A percentile compares a stretch with the other conserved stretches of the same genome.
Conservation (phyloP, 1,284 basidiomycete species). For the Jaminaea rosea region DNA sequence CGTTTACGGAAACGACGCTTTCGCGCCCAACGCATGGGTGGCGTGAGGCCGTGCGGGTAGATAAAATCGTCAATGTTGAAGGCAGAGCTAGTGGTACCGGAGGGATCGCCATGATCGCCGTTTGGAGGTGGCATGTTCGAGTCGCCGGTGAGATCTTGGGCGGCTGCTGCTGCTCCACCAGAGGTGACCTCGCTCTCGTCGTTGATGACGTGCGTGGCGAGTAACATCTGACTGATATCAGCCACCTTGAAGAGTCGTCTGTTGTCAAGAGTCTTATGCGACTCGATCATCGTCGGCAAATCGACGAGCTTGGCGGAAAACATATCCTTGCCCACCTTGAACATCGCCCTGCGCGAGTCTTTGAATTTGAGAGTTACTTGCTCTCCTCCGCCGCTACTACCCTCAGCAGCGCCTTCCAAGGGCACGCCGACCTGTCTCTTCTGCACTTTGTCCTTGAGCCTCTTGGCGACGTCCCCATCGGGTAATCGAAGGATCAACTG, state of each 20-base stretch:
- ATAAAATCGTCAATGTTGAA: conserved; percentile 92
- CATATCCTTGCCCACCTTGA: conserved; percentile 71
- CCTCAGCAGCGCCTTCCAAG: too few relatives aligned
- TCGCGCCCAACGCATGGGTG: conserved; percentile 79
- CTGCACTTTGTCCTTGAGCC: conserved; percentile 56
- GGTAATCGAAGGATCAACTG: conserved; percentile 91
- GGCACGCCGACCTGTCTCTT: conserved; percentile 59
- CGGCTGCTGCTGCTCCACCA: conserved; percentile 58
- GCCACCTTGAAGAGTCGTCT: conserved; percentile 92
- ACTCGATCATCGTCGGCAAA: conserved; percentile 84
- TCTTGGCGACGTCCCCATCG: conserved; percentile 55
- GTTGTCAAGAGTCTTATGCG: conserved; percentile 91
- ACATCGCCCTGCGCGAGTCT: conserved; percentile 86
- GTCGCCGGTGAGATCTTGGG: conserved; percentile 1
- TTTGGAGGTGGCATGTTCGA: not conserved
- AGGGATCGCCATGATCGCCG: conserved; percentile 1
- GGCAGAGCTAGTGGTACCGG: conserved; percentile 51
- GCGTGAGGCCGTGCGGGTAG: conserved; percentile 92
- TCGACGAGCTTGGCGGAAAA: conserved; percentile 93
- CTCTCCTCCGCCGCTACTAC: too few relatives aligned
- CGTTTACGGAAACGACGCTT: conserved; percentile 89
- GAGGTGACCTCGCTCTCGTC: conserved; percentile 59
- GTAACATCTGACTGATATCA: conserved; percentile 69
- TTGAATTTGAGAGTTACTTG: conserved; percentile 98
- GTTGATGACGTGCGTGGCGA: conserved; percentile 31